phyloP scores from a whole-genome alignment of 768 basidiomycete species.

The Boletus tylopilopsis region DNA sequence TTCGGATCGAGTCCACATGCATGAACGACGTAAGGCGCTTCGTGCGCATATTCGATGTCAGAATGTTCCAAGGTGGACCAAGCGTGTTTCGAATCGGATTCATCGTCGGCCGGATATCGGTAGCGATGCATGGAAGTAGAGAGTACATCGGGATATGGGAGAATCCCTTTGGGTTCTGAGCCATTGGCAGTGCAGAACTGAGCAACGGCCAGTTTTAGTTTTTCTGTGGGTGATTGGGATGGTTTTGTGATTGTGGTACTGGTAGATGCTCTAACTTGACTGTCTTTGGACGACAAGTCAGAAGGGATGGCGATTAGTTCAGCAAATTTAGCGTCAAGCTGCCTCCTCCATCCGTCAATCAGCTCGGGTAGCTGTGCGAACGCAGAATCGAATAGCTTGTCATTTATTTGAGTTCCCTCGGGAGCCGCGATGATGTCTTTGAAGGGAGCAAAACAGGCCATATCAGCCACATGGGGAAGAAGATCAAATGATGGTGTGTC shows the following conservation, averaged over 20 bases:
- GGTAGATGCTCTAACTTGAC: not conserved
- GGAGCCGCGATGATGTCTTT: not conserved
- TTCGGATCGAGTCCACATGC: slow-evolving; percentile 6
- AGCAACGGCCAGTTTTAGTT: slow-evolving; percentile 8
- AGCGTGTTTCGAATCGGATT: not conserved
- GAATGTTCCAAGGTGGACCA: not conserved
- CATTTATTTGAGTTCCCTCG: not conserved
- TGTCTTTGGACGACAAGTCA: not conserved
- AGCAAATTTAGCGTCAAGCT: not conserved
- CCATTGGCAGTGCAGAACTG: not conserved
- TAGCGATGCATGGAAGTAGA: not conserved
- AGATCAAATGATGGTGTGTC: not conserved
- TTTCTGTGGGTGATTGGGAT: not conserved
- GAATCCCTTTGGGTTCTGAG: not conserved
- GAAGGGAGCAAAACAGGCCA: not conserved
- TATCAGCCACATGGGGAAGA: not conserved
- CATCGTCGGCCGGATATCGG: too few relatives aligned
- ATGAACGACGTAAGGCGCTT: not conserved
- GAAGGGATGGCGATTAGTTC: not conserved
- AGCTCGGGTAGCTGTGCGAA: not conserved
- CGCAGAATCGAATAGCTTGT: not conserved
- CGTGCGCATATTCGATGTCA: not conserved
- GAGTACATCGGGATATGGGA: not conserved
- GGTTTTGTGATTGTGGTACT: not conserved
- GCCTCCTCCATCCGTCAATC: not conserved